phyloP scores from a whole-genome alignment of 768 basidiomycete genomes.

The Phylloporus scabripes region DNA sequence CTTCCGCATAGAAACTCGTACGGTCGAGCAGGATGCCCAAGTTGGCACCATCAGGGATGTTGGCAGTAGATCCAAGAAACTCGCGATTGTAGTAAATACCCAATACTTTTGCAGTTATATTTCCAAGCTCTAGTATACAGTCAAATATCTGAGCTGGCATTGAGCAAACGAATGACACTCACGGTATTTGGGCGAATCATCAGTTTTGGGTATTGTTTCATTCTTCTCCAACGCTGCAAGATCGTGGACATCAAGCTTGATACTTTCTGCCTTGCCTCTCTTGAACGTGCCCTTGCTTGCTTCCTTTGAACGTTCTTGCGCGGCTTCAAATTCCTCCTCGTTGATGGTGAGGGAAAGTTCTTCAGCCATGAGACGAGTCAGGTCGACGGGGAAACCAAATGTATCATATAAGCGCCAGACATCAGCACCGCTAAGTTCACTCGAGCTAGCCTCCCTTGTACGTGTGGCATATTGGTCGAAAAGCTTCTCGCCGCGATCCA shows the following conservation, averaged over 20 bases:
- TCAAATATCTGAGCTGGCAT: not conserved
- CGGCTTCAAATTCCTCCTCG: constrained; percentile 82
- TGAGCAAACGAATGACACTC: constrained; percentile 25
- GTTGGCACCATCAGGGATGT: constrained; percentile 55
- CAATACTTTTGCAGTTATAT: constrained; percentile 68
- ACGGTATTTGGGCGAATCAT: constrained; percentile 92
- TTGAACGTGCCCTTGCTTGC: constrained; percentile 84
- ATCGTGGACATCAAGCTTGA: constrained; percentile 96
- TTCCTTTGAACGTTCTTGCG: constrained; percentile 83
- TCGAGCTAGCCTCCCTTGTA: constrained; percentile 56
- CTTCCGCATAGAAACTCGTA: constrained; percentile 96
- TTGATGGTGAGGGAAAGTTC: constrained; percentile 83
- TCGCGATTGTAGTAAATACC: constrained; percentile 79
- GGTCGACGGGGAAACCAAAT: constrained; percentile 95
- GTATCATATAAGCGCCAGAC: constrained; percentile 98
- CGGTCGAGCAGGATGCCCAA: constrained; percentile 89
- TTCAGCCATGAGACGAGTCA: constrained; percentile 96
- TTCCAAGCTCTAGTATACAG: constrained; percentile 59
- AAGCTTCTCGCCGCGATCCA: constrained; percentile 93
- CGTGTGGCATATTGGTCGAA: constrained; percentile 82
- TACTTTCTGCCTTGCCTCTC: constrained; percentile 57
- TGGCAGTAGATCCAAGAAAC: constrained; percentile 63
- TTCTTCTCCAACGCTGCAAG: constrained; percentile 82
- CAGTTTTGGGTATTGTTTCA: constrained; percentile 75
- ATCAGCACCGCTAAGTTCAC: constrained; percentile 79